phyloP scores from a whole-genome alignment of 208 protist species.

The Crithidia sp. region DNA sequence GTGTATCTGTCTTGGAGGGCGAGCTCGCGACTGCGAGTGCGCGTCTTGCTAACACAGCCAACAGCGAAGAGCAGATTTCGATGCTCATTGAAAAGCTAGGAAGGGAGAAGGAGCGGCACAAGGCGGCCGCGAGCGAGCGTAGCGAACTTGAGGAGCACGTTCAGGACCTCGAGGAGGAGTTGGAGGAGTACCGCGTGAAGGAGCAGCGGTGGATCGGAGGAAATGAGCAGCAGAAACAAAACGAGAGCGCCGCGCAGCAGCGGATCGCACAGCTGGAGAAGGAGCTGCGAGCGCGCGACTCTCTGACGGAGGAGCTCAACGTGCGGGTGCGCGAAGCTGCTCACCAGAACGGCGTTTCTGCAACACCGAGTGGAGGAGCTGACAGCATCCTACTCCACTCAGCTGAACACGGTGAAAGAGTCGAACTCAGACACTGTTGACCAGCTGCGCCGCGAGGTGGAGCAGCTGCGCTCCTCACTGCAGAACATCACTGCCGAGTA shows the following conservation, averaged over 20 bases:
- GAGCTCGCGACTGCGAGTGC: conserved; percentile 33
- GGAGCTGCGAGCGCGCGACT: conserved; percentile 24
- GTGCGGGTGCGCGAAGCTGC: conserved; percentile 32
- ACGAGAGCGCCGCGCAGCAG: conserved; percentile 34
- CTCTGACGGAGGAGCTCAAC: conserved; percentile 32
- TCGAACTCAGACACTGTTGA: conserved; percentile 32
- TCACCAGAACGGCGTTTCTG: conserved; percentile 30
- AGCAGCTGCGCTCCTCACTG: conserved; percentile 49
- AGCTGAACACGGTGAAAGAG: conserved; percentile 40
- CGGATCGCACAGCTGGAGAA: conserved; percentile 45
- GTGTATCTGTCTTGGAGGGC: conserved; percentile 30
- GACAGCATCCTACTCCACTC: conserved; percentile 27
- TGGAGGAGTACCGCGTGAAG: conserved; percentile 48
- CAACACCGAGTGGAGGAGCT: conserved; percentile 40
- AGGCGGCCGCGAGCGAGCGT: conserved; percentile 31
- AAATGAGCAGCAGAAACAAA: conserved; percentile 22
- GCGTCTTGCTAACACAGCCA: conserved; percentile 17
- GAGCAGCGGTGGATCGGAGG: conserved; percentile 35
- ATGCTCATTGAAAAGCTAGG: conserved; percentile 63
- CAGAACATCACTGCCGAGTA: conserved; percentile 51
- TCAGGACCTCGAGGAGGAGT: conserved; percentile 41
- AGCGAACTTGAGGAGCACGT: conserved; percentile 45
- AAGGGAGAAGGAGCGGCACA: conserved; percentile 57
- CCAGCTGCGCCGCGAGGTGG: conserved; percentile 51
- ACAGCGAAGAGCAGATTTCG: conserved; percentile 43